phyloP scores from a whole-genome alignment of 352 stramenopile genomes.

The Pythium utonaiense region DNA sequence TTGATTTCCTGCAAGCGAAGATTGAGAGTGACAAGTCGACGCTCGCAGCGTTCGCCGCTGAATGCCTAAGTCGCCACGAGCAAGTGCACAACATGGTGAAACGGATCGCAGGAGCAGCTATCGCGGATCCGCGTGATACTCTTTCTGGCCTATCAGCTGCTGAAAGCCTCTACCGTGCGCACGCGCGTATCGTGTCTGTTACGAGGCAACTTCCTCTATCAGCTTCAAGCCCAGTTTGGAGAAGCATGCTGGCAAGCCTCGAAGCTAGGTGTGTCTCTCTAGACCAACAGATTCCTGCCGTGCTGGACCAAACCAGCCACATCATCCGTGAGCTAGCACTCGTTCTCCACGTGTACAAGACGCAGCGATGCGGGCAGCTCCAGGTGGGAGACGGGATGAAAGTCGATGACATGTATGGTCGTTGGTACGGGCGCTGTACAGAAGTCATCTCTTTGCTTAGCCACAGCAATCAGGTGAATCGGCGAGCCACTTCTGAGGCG shows the following conservation, averaged over 20 bases:
- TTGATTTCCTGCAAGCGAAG: neutral
- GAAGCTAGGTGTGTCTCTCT: conserved; percentile 6
- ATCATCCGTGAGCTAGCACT: neutral
- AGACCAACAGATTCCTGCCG: conserved; percentile 13
- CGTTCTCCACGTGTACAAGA: conserved; percentile 7
- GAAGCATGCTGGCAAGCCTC: conserved; percentile 16
- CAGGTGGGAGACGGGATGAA: neutral
- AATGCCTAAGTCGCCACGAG: conserved; percentile 46
- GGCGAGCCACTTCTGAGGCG: neutral
- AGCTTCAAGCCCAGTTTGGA: conserved; percentile 15
- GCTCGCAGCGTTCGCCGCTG: conserved; percentile 34
- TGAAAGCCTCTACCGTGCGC: neutral
- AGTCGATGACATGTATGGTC: conserved; percentile 10
- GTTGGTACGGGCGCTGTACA: conserved; percentile 2
- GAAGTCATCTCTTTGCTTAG: neutral
- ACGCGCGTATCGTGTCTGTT: conserved; percentile 8
- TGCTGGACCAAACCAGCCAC: neutral
- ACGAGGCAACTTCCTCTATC: conserved; percentile 11
- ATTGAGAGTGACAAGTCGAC: conserved; percentile 17
- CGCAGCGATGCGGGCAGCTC: neutral
- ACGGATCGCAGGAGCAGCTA: conserved; percentile 12
- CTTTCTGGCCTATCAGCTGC: neutral
- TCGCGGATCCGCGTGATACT: neutral
- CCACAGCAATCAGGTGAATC: neutral
- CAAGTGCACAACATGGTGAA: conserved; percentile 45